Evolutionary conservation across 2,329 filamentous ascomycete species (phyloP), one percentile per base, ranked within the genome.

Genomic region (Ampelomyces quisqualis): DNA sequence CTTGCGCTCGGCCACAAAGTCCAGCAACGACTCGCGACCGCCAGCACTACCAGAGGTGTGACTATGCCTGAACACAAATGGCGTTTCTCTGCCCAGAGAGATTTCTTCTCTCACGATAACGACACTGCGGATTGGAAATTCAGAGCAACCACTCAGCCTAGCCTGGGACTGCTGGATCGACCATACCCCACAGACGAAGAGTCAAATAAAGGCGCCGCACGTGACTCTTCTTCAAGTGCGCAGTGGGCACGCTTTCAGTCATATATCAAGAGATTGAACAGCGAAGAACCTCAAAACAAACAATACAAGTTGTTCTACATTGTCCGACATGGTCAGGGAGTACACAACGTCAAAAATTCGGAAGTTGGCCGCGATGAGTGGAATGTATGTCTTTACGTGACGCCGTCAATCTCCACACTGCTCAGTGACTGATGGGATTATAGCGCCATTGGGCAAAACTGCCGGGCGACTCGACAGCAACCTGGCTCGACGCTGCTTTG

Each of bases 241-340:
- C 75, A 0, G 77, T 85, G 81, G 81, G 65, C 79, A 62, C 73
- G 77, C 13, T 82, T 85, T 49, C 70, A 70, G 34, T 58, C 73
- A 43, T 79, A 79, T 48, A 71, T 85, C n/a, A 51, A 70, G 20
- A 61, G 71, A 15, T 60, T 85, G 24, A 81, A 81, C 64, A 49
- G 57, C 3, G 60, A 70, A 2, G 62, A 61, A 4, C 53, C 55
- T 11, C 59, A 62, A 5, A 70, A 70, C 32, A 72, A 73, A 6
- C 65, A 71, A 11, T 86, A 84, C 69, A 86, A 85, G 64, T 70
- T 86, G 6, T 58, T 86, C 22, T 81, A 80, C 61, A 71, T 85
- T 62, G 81, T 77, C 23, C 77, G 83, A 23, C 84, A 86, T 57
- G 83, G 84, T n/a, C 75, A 86, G 66, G 82, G 83, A 2, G 64